phyloP scores from a whole-genome alignment of 495 filamentous ascomycete genomes.

The Pyrenula massariospora region DNA sequence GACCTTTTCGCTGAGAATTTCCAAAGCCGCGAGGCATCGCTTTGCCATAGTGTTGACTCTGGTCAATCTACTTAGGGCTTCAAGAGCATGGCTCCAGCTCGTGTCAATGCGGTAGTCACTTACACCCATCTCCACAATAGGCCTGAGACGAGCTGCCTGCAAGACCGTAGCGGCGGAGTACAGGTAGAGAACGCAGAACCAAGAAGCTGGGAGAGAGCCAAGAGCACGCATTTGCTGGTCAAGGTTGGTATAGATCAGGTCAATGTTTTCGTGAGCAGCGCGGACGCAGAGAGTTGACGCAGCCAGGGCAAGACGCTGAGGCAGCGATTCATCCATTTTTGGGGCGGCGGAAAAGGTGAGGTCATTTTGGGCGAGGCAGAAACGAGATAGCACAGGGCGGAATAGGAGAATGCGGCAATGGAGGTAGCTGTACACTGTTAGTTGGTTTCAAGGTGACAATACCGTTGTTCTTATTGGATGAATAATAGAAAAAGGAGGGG shows the following conservation, averaged over 20 bases:
- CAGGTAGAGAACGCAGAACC: constrained; percentile 29
- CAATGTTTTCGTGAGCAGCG: constrained; percentile 23
- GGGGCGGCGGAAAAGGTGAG: background rate
- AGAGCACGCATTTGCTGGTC: constrained; percentile 17
- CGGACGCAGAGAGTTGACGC: constrained; percentile 27
- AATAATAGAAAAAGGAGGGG: too few relatives aligned
- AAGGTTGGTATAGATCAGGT: constrained; percentile 21
- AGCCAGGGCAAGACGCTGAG: constrained; percentile 23
- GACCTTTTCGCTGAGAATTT: constrained; percentile 22
- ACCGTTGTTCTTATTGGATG: too few relatives aligned
- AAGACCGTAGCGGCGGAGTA: constrained; percentile 28
- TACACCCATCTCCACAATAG: constrained; percentile 18
- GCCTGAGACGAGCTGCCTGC: constrained; percentile 22
- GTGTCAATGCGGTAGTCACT: constrained; percentile 13
- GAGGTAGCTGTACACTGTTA: constrained; percentile 13
- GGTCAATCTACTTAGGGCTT: constrained; percentile 23
- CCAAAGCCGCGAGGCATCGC: constrained; percentile 25
- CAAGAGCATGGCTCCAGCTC: constrained; percentile 22
- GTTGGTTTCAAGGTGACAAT: background rate
- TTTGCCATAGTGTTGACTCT: constrained; percentile 22
- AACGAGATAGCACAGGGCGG: constrained; percentile 23
- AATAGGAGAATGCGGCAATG: constrained; percentile 26
- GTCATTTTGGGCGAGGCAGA: constrained; percentile 20
- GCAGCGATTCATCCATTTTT: constrained; percentile 11
- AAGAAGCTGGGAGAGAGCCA: constrained; percentile 27